phyloP scores from a whole-genome alignment of 2,329 filamentous ascomycete species.

The Massarina eburnea region DNA sequence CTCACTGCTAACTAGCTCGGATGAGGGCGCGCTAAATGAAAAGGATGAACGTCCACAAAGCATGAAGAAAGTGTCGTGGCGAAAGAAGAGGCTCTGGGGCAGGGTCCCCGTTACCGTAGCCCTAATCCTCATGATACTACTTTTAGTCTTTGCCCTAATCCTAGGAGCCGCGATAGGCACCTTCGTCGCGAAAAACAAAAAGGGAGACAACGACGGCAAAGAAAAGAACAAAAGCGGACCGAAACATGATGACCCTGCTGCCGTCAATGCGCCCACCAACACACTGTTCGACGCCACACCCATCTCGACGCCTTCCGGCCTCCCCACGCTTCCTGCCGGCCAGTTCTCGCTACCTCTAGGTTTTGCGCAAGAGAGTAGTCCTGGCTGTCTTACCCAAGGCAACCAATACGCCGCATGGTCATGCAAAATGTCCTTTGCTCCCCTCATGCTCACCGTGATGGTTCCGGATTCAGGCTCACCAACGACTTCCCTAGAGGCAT shows the following conservation, averaged over 20 bases:
- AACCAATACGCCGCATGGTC: conserved; percentile 55
- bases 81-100: conserved; percentile 50
- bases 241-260: conserved; percentile 30
- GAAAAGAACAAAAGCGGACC: conserved; percentile 14
- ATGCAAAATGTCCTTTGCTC: conserved; percentile 46
- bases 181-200: conserved; percentile 48
- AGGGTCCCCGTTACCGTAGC: conserved; percentile 55
- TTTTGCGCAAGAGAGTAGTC: conserved; percentile 49
- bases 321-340: conserved; percentile 54
- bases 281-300: conserved; percentile 54
- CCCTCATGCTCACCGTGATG: conserved; percentile 32
- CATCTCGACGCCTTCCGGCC: conserved; percentile 48
- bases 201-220: conserved; percentile 17
- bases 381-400: conserved; percentile 51
- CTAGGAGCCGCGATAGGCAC: conserved; percentile 59
- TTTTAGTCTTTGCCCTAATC: conserved; percentile 50
- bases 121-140: conserved; percentile 48
- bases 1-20: conserved; percentile 18
- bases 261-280: conserved; percentile 41
- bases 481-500: conserved; percentile 25
- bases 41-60: conserved; percentile 28
- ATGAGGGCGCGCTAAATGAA: conserved; percentile 27
- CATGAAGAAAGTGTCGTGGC: conserved; percentile 38
- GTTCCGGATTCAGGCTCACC: conserved; percentile 10
- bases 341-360: conserved; percentile 52